Base-by-base conservation (phyloP, 2,329 filamentous ascomycete species). In the Chaetomium sp. region DNA sequence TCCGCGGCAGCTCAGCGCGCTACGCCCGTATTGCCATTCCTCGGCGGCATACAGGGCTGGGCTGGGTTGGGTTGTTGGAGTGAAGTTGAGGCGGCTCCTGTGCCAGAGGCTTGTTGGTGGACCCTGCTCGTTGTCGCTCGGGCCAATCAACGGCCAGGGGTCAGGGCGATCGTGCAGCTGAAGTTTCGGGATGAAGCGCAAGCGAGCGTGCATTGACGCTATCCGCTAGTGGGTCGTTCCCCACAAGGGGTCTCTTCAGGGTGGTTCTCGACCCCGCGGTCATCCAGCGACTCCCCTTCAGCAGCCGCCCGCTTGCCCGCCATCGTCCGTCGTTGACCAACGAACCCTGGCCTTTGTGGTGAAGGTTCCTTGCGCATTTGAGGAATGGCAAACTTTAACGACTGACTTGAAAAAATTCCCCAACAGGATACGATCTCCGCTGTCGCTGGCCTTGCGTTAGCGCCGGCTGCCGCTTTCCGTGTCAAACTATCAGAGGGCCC, bases 181-280 rank as follows among this genome's bases (percentile, higher is more conserved):
- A 49, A 51, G 63, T 65, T 62, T 64, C 63, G 62, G 62, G 61
- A 65, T 65, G 63, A 64, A 63, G 63, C 63, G 58, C 57, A 61
- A 64, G 62, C 61, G 63, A 61, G 61, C 48, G 49, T 59, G 53
- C 59, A 61, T 60, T 44, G 44, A 57, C 48, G 46, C 46, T 49
- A 54, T 58, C 54, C 50, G 48, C 19, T 12, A 47, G 59, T 49
- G 51, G 37, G 37, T 54, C 53, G 57, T 56, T 61, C 57, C 56
- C 54, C 57, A 58, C 58, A 54, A 52, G 19, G 45, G 27, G 44
- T 43, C 42, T 42, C 53, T 27, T 27, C 19, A 27, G 52, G 34
- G 57, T 53, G 53, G 46, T 54, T 58, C 54, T 59, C 61, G 47
- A 53, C 46, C 53, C 48, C 49, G 47, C 52, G 52, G 44, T 55